Conservation (phyloP, 345 rosid species). For the Euclidium syriacum region DNA sequence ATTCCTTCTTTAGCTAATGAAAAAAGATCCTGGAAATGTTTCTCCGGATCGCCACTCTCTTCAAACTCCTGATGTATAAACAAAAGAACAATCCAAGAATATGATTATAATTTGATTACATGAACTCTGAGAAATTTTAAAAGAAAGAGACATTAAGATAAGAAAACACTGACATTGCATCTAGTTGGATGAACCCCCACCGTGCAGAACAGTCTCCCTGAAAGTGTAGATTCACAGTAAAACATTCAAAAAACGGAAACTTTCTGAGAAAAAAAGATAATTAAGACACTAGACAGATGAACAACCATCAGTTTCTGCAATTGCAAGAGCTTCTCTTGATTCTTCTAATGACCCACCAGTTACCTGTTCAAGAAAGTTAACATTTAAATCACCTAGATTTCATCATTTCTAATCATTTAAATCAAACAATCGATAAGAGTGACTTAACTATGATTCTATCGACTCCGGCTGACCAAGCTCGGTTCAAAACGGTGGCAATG, state of each 20-base stretch:
- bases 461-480: conserved; percentile 96
- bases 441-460: conserved; percentile 77
- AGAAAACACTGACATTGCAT: conserved; percentile 52
- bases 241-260: not conserved
- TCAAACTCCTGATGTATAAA: conserved; percentile 68
- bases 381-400: not conserved
- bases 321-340: conserved; percentile 91
- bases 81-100: conserved; percentile 6
- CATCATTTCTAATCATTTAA: not conserved
- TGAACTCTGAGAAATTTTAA: not conserved
- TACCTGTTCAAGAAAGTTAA: conserved; percentile 42
- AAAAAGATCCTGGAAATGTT: conserved; percentile 77
- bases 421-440: not conserved
- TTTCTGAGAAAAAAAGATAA: not conserved
- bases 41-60: conserved; percentile 80
- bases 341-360: conserved; percentile 95
- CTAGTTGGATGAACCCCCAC: conserved; percentile 99
- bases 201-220: conserved; percentile 89
- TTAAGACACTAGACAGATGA: not conserved
- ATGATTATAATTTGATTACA: not conserved
- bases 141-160: conserved; percentile 5
- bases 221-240: not conserved
- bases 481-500: conserved; percentile 57
- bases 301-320: conserved; percentile 89
- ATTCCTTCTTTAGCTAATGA: conserved; percentile 78